These are phyloP conservation scores for Euphorbia schlechtendalii DNA, from an alignment of 441 rosid species.

Conservation along the genomic window DNA sequence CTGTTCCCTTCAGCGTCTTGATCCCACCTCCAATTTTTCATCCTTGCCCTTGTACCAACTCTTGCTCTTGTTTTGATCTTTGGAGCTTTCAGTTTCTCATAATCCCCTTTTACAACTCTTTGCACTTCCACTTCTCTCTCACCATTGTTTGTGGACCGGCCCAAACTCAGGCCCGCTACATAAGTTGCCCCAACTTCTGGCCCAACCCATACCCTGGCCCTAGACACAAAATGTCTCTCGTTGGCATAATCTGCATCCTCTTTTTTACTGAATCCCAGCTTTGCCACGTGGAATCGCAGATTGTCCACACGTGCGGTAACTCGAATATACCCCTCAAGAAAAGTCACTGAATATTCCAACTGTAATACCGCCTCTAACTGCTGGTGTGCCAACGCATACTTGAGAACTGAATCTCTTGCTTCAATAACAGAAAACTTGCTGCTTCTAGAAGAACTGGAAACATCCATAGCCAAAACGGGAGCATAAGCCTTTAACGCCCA, in stretches of 20 bases:
- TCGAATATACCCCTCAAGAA: conserved; percentile 51
- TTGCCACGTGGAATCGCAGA: conserved; percentile 58
- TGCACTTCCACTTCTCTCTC: conserved; percentile 44
- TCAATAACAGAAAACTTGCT: conserved; percentile 34
- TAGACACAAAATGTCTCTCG: conserved; percentile 58
- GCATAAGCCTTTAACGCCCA: conserved; percentile 73
- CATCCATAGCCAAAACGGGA: conserved; percentile 56
- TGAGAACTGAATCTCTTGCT: conserved; percentile 57
- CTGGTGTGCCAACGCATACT: conserved; percentile 73
- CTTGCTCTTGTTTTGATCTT: conserved; percentile 47
- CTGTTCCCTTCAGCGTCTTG: conserved; percentile 80
- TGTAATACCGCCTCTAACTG: conserved; percentile 66
- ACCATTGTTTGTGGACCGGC: conserved; percentile 47
- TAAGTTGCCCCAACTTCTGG: conserved; percentile 76
- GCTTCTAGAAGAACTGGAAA: conserved; percentile 22
- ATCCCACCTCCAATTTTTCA: conserved; percentile 74
- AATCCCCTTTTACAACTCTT: conserved; percentile 30
- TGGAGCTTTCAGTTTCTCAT: conserved; percentile 36
- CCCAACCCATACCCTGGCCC: conserved; percentile 69
- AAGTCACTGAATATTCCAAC: conserved; percentile 51
- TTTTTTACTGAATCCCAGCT: conserved; percentile 46
- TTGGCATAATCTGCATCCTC: conserved; percentile 27
- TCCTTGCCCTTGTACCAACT: conserved; percentile 43
- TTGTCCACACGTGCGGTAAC: conserved; percentile 63
- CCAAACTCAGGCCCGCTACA: conserved; percentile 45